These are phyloP conservation scores for Musa acuminata DNA, from an alignment of 176 grass and related monocot genomes.

Conservation along the genomic window DNA sequence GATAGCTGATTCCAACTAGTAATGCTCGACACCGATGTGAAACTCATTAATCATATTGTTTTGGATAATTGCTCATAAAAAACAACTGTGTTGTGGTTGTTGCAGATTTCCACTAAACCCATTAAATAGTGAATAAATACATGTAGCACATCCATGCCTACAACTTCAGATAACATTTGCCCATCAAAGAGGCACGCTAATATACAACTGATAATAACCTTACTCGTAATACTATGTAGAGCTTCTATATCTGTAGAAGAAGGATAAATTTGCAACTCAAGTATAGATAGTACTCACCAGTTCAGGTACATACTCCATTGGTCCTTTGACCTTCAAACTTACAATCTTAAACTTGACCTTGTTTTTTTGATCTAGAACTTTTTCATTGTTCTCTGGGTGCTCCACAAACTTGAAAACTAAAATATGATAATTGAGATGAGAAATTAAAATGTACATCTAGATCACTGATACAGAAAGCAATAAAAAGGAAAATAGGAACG, in stretches of 20 bases:
- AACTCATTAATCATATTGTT: too few species aligned
- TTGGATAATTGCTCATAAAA: too few species aligned
- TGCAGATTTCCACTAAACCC: too few species aligned
- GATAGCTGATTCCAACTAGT: too few species aligned
- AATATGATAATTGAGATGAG: constrained; percentile 20
- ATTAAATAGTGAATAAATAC: too few species aligned
- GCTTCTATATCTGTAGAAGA: background rate
- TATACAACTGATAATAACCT: too few species aligned
- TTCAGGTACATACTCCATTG: constrained; percentile 93
- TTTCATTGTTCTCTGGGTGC: constrained; percentile 93
- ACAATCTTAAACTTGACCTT: constrained; percentile 99
- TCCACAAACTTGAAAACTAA: constrained; percentile 99
- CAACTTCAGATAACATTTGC: too few species aligned
- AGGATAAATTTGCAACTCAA: background rate
- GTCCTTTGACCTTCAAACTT: constrained; percentile 95
- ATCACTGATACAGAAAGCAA: background rate
- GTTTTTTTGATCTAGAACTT: constrained; percentile 63
- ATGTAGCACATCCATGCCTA: too few species aligned
- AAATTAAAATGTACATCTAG: constrained; percentile 5
- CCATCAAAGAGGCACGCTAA: too few species aligned
- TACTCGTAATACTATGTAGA: background rate
- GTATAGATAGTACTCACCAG: constrained; percentile 27
- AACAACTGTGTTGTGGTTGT: too few species aligned
- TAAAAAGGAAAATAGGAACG: constrained; percentile 8
- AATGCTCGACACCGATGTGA: too few species aligned